Conservation (phyloP, 2,329 filamentous ascomycete genomes). For the Leptographium radiaticola region DNA sequence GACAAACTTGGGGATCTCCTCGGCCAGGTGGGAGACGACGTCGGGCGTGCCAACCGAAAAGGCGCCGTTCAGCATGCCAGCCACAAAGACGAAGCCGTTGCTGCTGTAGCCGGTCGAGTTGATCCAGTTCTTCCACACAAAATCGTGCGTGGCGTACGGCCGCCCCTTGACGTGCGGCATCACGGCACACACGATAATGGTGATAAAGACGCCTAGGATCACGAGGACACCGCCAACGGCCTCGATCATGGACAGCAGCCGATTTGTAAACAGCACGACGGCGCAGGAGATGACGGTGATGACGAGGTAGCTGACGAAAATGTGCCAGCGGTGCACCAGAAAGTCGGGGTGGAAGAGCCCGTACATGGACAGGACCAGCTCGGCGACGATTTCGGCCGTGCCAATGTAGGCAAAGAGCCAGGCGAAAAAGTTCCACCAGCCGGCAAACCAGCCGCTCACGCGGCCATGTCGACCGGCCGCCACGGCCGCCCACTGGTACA, state of each 20-base stretch:
- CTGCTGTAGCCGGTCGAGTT: neutral
- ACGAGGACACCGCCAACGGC: neutral
- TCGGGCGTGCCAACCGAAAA: neutral
- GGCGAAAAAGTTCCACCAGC: constrained; percentile 1
- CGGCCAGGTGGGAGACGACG: neutral
- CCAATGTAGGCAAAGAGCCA: neutral
- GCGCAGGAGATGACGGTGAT: neutral
- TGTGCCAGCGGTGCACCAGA: neutral
- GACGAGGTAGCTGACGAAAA: neutral
- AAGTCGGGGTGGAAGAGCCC: neutral
- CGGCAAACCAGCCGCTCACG: neutral
- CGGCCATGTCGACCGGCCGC: neutral
- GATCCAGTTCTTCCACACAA: neutral
- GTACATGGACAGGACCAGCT: neutral
- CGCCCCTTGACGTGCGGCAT: neutral
- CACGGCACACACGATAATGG: neutral
- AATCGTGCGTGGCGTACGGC: neutral
- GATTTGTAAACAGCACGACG: neutral
- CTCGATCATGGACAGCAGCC: neutral
- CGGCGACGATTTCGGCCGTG: neutral
- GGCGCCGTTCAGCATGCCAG: neutral
- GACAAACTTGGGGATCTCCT: neutral
- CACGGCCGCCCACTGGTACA: neutral
- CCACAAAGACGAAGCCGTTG: neutral
- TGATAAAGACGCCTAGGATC: neutral